These are phyloP conservation scores for Diddensiella caesifluorescens DNA, from an alignment of 805 yeast species.

Conservation along the genomic window DNA sequence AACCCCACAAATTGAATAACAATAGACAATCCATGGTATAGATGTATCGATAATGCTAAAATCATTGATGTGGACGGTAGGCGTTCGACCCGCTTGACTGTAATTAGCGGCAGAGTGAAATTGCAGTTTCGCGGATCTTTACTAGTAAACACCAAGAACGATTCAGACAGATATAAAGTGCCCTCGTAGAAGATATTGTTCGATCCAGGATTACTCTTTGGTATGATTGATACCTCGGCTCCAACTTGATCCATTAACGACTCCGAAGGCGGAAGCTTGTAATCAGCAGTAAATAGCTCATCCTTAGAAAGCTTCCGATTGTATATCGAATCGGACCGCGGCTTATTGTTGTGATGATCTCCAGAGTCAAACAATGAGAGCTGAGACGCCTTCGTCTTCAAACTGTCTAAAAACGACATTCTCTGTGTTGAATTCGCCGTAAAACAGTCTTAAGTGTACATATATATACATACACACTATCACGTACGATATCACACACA, in stretches of 20 bases:
- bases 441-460: background rate
- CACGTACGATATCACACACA: background rate
- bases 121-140: slow-evolving; percentile 63
- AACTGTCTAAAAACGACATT: slow-evolving; percentile 44
- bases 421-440: background rate
- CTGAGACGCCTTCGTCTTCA: slow-evolving; percentile 44
- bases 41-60: slow-evolving; percentile 67
- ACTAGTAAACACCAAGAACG: slow-evolving; percentile 70
- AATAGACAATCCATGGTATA: slow-evolving; percentile 59
- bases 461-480: background rate
- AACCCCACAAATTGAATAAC: slow-evolving; percentile 68
- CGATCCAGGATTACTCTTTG: slow-evolving; percentile 7
- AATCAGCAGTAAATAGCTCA: slow-evolving; percentile 62
- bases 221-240: slow-evolving; percentile 49
- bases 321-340: slow-evolving; percentile 20
- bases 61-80: slow-evolving; percentile 70
- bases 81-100: slow-evolving; percentile 80
- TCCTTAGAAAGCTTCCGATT: slow-evolving; percentile 51
- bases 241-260: slow-evolving; percentile 56
- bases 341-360: slow-evolving; percentile 6
- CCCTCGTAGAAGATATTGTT: slow-evolving; percentile 34
- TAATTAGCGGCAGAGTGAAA: slow-evolving; percentile 65
- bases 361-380: slow-evolving; percentile 39
- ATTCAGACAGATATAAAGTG: slow-evolving; percentile 63
- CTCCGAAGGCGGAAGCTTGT: slow-evolving; percentile 69